phyloP scores from a whole-genome alignment of 2,329 filamentous ascomycete genomes.

The Monosporascus sp. region DNA sequence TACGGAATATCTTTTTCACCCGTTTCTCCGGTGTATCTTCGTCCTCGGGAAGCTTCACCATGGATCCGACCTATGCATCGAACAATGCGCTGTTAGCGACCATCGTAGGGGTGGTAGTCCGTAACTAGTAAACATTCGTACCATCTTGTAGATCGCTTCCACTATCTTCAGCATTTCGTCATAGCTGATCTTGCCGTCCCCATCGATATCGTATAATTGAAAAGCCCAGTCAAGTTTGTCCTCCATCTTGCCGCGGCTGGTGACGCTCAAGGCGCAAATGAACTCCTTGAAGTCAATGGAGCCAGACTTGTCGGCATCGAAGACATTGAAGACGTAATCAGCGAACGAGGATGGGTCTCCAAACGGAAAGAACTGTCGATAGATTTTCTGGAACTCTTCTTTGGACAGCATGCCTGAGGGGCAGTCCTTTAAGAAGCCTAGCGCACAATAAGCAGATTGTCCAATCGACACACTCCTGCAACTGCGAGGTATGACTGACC shows the following conservation, averaged over 20 bases:
- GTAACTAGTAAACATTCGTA: slow-evolving; percentile 32
- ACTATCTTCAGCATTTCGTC: slow-evolving; percentile 99
- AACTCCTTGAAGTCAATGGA: slow-evolving; percentile 99
- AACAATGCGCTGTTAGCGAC: slow-evolving; percentile 1
- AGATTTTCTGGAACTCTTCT: slow-evolving; percentile 99
- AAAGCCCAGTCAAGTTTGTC: slow-evolving; percentile 99
- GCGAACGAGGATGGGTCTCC: slow-evolving; percentile 96
- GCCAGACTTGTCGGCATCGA: slow-evolving; percentile 94
- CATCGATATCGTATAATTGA: slow-evolving; percentile 98
- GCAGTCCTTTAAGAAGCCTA: slow-evolving; percentile 97
- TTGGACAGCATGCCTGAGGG: slow-evolving; percentile 95
- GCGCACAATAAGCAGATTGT: slow-evolving; percentile 3
- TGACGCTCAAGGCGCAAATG: slow-evolving; percentile 95
- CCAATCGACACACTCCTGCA: not conserved
- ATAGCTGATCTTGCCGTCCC: slow-evolving; percentile 97
- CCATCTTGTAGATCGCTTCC: slow-evolving; percentile 99
- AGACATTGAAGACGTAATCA: slow-evolving; percentile 99
- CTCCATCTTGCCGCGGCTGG: slow-evolving; percentile 96
- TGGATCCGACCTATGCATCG: slow-evolving; percentile 74
- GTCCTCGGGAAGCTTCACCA: slow-evolving; percentile 98
- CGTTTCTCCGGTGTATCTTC: slow-evolving; percentile 99
- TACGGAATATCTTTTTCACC: slow-evolving; percentile 95
- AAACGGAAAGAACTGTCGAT: slow-evolving; percentile 98
- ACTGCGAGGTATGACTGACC: slow-evolving; percentile 48
- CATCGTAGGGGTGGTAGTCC: not conserved